Conservation (phyloP, 164 flowering plant genomes). For the Echeveria elegans region DNA sequence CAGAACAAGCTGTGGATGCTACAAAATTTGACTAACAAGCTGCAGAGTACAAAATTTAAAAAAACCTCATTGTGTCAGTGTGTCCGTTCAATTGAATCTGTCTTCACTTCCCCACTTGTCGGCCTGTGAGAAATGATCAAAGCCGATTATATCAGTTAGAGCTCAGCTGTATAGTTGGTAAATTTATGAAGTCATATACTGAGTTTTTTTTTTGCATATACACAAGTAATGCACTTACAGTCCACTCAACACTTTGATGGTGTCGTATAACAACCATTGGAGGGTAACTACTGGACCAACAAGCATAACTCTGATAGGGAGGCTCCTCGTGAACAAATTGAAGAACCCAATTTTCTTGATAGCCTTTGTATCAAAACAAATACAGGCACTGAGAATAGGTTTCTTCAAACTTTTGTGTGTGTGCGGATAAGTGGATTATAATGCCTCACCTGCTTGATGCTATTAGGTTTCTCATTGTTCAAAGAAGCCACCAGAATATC, state of each 20-base stretch:
- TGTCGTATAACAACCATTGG: conserved; percentile 86
- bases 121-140: background rate
- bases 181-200: no score
- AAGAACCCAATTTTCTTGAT: conserved; percentile 61
- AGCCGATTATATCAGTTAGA: background rate
- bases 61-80: background rate
- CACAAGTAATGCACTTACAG: conserved; percentile 37
- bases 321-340: conserved; percentile 85
- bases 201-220: no score
- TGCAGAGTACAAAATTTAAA: background rate
- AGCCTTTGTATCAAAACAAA: conserved; percentile 36
- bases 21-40: background rate
- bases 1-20: background rate
- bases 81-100: background rate
- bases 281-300: conserved; percentile 79
- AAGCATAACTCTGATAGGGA: conserved; percentile 57
- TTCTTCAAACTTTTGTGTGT: background rate
- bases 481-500: conserved; percentile 73
- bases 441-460: conserved; percentile 38
- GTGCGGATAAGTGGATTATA: background rate
- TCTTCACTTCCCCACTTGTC: conserved; percentile 8
- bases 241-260: conserved; percentile 70
- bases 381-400: background rate
- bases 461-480: conserved; percentile 57
- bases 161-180: background rate